Evolutionary conservation across 1,284 basidiomycete genomes (phyloP), one percentile per base, ranked within the genome.

Genomic region (Puccinia coronata): DNA sequence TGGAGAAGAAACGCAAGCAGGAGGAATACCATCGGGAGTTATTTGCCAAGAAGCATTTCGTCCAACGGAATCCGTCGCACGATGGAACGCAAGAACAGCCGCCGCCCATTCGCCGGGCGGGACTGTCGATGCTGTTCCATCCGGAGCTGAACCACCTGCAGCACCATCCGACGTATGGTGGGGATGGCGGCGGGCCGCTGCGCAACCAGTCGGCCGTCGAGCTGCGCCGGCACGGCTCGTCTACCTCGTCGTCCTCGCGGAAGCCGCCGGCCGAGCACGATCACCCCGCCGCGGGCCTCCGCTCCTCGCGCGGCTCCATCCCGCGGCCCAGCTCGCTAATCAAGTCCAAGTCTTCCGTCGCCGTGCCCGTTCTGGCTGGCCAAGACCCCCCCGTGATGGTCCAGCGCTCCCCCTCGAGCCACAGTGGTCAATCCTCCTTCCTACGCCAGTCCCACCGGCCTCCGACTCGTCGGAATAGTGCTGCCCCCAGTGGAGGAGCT

Each of bases 261-360:
- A 71, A 59, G 28, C 57, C 57, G 28, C n/a, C n/a, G n/a, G 57
- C 2, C 8, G 57, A 59, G 28, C 43, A 8, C 57, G n/a, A n/a
- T 59, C n/a, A 59, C 8, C 2, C 31, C 25, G 31, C 25, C 65
- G 23, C 14, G n/a, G 69, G n/a, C 18, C 31, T 23, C 36, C 20
- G 69, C 18, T 47, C 61, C 9, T 53, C 75, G 18, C 47, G 65
- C 23, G 57, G 31, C 11, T 16, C 47, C 31, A 39, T 59, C 36
- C 34, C 61, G 16, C 39, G 75, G 23, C 75, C 75, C 20, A 28
- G 59, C 31, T 77, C 75, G 8, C 61, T 77, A 18, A 67, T 77
- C 75, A 77, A 77, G 61, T 77, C 75, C 43, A 77, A 77, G 47
- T 77, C 75, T n/a, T 65, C 75, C 16, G 75, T 77, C 28, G 75